Evolutionary conservation across 2,329 filamentous ascomycete species (phyloP), one percentile per base, ranked within the genome.

Genomic region (Botrytis deweyae): DNA sequence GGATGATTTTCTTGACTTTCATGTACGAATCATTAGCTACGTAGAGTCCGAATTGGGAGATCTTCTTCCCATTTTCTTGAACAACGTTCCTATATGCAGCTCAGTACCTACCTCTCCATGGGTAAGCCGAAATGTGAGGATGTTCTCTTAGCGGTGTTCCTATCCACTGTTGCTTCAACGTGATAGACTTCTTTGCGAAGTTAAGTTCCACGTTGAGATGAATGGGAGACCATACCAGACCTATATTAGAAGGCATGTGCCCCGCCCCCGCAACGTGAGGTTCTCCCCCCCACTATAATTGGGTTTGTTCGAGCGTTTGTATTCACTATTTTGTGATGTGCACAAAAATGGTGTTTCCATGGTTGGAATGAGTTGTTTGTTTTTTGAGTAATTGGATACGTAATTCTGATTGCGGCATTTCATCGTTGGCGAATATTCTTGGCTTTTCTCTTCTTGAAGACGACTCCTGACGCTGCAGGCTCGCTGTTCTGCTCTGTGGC

Each of bases 361-460:
- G 36, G 10, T 36, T 6, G 49, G 18, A 16, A 42, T 42, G 0
- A 10, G 1, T 42, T 58, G 49, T 38, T 68, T 42, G 12, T 18
- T 9, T 68, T 69, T 69, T 59, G 14, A 12, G 10, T 44, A 4
- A 20, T 38, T 52, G 3, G 25, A 55, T 68, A n/a, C 1, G 40
- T 42, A 29, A 20, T 33, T 69, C 55, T 16, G 36, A 16, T 38
- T 25, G 25, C 2, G 22, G n/a, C 46, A 2, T 46, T 52, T 80
- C 72, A 90, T 80, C 88, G 90, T 77, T 90, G 87, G 33, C 89
- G 87, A 52, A 90, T 85, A 69, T 86, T 88, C 84, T 90, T 92
- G 22, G 89, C 85, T 80, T 94, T 95, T 72, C 93, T 86, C 84
- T 94, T 95, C 83, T 95, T 95, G 83, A 95, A 96, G 4, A 94